These are phyloP conservation scores for Plasmodium ovale DNA, from an alignment of 169 alveolate genomes.

Conservation along the genomic window DNA sequence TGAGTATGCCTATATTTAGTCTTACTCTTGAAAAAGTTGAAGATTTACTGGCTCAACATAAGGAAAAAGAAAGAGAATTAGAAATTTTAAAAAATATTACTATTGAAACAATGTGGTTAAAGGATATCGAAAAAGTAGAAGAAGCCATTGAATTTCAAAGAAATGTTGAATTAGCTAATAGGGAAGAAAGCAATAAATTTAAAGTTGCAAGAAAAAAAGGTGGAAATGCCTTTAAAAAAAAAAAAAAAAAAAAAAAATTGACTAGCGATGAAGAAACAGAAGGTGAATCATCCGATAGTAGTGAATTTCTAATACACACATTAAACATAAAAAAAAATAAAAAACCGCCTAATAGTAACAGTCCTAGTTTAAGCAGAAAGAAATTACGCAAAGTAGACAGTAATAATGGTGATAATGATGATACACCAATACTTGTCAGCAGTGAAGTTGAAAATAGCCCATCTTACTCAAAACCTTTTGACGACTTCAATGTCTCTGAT, in stretches of 20 bases:
- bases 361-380: slow-evolving; percentile 22
- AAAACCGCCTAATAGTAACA: slow-evolving; percentile 4
- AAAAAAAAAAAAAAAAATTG: slow-evolving; percentile 58
- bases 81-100: slow-evolving; percentile 80
- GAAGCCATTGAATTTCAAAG: slow-evolving; percentile 77
- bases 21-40: slow-evolving; percentile 96
- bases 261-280: slow-evolving; percentile 58
- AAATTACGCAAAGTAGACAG: slow-evolving; percentile 21
- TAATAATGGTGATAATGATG: neutral
- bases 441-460: slow-evolving; percentile 17
- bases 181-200: slow-evolving; percentile 74
- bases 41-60: slow-evolving; percentile 83
- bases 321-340: slow-evolving; percentile 46
- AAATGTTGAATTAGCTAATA: slow-evolving; percentile 65
- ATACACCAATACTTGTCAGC: neutral
- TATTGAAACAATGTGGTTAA: slow-evolving; percentile 83
- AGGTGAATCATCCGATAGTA: slow-evolving; percentile 72
- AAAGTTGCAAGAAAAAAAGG: slow-evolving; percentile 56
- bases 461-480: slow-evolving; percentile 15
- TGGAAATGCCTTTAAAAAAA: slow-evolving; percentile 16
- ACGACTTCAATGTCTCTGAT: neutral
- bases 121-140: slow-evolving; percentile 81
- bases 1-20: slow-evolving; percentile 95
- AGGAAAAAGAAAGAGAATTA: slow-evolving; percentile 78
- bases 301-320: slow-evolving; percentile 49